Evolutionary conservation across 2,329 filamentous ascomycete species (phyloP), one percentile per base, ranked within the genome.

Genomic region (Calonectria pseudoreteaudii): DNA sequence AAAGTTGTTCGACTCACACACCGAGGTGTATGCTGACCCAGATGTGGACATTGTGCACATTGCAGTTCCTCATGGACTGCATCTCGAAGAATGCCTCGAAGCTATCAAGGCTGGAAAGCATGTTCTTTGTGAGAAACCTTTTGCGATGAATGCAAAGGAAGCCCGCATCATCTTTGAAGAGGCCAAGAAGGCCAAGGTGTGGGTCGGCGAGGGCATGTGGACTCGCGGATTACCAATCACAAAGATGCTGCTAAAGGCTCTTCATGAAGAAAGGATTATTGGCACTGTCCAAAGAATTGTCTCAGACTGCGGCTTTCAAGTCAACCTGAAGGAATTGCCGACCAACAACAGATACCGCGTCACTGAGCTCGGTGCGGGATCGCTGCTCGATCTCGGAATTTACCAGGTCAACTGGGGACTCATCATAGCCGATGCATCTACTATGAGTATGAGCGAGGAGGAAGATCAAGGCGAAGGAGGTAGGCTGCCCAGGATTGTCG

Each of bases 161-260:
- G 82, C 82, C 1, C 74, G 75, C 26, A 77, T 81, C 26, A 74
- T 84, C 11, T 78, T 81, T 30, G 76, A 73, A 11, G 81, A 82
- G 6, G 83, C 83, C 9, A 76, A 73, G 44, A 68, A 75, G 44
- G 81, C 80, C 69, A 80, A 81, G 18, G 81, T 85, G 7, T 84
- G 81, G 72, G 50, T 84, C 31, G 81, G 82, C 75, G 83, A 85
- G 74, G 83, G 82, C 9, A 77, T 84, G 78, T 84, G 83, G 83
- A 82, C 82, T n/a, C 78, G 83, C 7, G 82, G 79, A 71, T 82
- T 80, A 65, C 83, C 83, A 16, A 73, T 84, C n/a, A 76, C 47
- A 14, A 52, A 66, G 44, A 34, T 41, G 28, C 18, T 71, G 2
- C 14, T 50, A 3, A 23, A 66, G 14, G 44, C 66, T 2, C 9